Evolutionary conservation across 768 basidiomycete species (phyloP), one percentile per base, ranked within the genome.

Genomic region (Rhizopogon roseolus): DNA sequence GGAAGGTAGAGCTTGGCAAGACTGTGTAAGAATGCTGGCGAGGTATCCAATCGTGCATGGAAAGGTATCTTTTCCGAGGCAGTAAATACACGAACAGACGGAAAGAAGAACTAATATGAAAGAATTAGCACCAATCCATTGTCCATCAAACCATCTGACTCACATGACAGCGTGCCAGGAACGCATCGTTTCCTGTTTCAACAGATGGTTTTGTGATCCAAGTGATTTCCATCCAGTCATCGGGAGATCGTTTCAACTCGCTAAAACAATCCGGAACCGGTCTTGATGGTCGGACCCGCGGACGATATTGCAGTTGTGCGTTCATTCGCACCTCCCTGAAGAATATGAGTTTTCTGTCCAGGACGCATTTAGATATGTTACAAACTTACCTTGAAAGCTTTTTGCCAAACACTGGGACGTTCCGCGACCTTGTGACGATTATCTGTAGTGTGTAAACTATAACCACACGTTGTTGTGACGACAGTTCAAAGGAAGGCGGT

Each of bases 1-100:
- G 55, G 41, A 13, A 42, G 40, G 34, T 59, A 37, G 25, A 54
- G 48, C 13, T 41, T 22, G 1, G 59, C 53, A 29, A 63, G 49
- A 29, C 32, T 61, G 27, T 32, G 50, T 38, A 71, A 39, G 48
- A 62, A 82, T 60, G 60, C 79, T 65, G 38, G 70, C 65, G 56
- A 71, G 71, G 77, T 83, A 40, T 71, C 74, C 19, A 88, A 70
- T 54, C 86, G 85, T 38, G 88, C 59, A 60, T 86, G 83, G 66
- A 88, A 85, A 1, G 85, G 84, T 14, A 88, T 82, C 6, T 66
- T 72, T 53, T 86, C 84, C 2, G 70, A 62, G 17, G 84, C 52
- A 6, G 78, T 76, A 66, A 80, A 88, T 16, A 84, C 76, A 51
- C 82, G 78, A 6, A 77, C 77, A 3, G 75, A 74, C 17, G 86